These are phyloP conservation scores for Cladophialophora chaetospira DNA, from an alignment of 2,329 filamentous ascomycete genomes.

Conservation along the genomic window DNA sequence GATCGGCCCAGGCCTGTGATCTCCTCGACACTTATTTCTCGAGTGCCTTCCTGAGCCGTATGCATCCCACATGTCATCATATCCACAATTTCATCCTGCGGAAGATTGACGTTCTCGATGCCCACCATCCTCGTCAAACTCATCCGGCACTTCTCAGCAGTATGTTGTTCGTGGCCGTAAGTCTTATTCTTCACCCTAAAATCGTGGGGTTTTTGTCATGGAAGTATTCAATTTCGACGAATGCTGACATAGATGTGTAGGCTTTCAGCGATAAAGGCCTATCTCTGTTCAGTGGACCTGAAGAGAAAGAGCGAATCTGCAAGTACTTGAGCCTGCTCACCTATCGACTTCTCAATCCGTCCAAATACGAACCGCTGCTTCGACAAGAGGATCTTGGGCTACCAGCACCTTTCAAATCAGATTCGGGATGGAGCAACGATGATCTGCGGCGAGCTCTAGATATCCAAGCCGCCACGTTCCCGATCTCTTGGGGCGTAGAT, in stretches of 20 bases:
- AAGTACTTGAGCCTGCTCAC: constrained; percentile 38
- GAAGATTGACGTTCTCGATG: constrained; percentile 47
- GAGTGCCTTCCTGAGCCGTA: constrained; percentile 48
- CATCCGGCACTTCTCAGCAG: constrained; percentile 51
- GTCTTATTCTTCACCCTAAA: not conserved
- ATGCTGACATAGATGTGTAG: not conserved
- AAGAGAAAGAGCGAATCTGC: constrained; percentile 41
- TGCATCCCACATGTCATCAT: constrained; percentile 51
- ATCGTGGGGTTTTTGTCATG: not conserved
- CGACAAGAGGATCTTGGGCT: constrained; percentile 34
- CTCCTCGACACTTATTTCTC: constrained; percentile 54
- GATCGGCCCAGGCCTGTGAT: constrained; percentile 45
- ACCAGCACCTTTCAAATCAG: constrained; percentile 21
- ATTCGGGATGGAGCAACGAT: constrained; percentile 25
- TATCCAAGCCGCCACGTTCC: constrained; percentile 17
- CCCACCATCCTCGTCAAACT: constrained; percentile 44
- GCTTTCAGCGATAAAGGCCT: constrained; percentile 49
- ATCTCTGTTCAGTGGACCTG: constrained; percentile 46
- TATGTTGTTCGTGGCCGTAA: constrained; percentile 50
- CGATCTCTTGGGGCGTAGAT: constrained; percentile 28
- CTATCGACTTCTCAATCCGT: constrained; percentile 37
- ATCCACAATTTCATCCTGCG: constrained; percentile 52
- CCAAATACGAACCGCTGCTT: constrained; percentile 29
- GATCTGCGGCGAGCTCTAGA: constrained; percentile 23
- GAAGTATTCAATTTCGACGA: not conserved